Conservation (phyloP, 306 rosid genomes). For the Cicer yamashitae region DNA sequence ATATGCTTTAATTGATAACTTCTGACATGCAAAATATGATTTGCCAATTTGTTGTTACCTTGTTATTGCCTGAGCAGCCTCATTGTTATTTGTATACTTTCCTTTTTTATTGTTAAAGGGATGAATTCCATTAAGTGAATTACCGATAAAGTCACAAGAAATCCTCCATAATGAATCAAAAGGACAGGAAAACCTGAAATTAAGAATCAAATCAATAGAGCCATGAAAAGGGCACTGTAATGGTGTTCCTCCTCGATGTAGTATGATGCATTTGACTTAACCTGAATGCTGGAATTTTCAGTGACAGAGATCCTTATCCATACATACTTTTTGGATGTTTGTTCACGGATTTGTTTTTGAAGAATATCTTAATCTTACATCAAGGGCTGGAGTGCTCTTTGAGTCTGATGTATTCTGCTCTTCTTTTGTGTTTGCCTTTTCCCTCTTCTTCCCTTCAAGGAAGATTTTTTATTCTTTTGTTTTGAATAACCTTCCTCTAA, state of each 20-base stretch:
- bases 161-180: conserved; percentile 3
- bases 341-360: conserved; percentile 12
- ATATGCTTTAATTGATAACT: conserved; percentile 42
- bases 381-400: neutral
- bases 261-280: conserved; percentile 2
- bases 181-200: conserved; percentile 17
- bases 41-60: conserved; percentile 10
- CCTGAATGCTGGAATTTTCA: conserved; percentile 9
- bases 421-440: neutral
- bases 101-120: neutral
- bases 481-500: conserved; percentile 7
- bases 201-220: conserved; percentile 28
- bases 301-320: conserved; percentile 8
- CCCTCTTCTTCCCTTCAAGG: neutral
- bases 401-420: neutral
- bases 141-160: conserved; percentile 5
- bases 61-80: conserved; percentile 27
- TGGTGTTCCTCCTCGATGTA: conserved; percentile 9
- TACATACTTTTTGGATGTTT: neutral
- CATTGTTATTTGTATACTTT: neutral
- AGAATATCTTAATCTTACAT: neutral
- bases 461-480: conserved; percentile 13
- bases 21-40: conserved; percentile 14
- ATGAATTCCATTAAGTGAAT: neutral
- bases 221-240: neutral